Conservation (phyloP, 2,329 filamentous ascomycete genomes). For the Neofusicoccum ribis region DNA sequence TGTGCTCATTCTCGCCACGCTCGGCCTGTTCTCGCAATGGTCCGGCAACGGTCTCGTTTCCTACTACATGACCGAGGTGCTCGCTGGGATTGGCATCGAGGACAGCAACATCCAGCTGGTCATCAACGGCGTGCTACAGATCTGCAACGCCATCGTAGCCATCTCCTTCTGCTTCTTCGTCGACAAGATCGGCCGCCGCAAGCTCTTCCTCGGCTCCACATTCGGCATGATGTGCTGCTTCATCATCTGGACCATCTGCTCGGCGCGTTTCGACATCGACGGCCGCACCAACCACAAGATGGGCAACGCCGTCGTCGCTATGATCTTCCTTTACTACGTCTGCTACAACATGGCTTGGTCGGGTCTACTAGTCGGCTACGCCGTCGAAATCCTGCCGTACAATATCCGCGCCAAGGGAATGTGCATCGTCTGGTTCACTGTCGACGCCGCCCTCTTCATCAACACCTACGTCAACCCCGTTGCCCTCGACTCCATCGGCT, state of each 20-base stretch:
- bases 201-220: conserved; percentile 53
- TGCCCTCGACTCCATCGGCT: conserved; percentile 60
- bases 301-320: conserved; percentile 50
- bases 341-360: conserved; percentile 61
- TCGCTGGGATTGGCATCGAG: conserved; percentile 61
- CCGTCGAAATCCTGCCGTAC: conserved; percentile 52
- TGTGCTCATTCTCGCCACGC: conserved; percentile 60
- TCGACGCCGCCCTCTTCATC: conserved; percentile 62
- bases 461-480: conserved; percentile 64
- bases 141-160: conserved; percentile 60
- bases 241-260: conserved; percentile 39
- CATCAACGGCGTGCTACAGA: conserved; percentile 58
- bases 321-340: conserved; percentile 53
- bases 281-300: conserved; percentile 9
- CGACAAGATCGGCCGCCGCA: conserved; percentile 57
- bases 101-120: conserved; percentile 39
- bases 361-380: conserved; percentile 57
- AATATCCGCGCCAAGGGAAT: conserved; percentile 52
- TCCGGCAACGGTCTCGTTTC: conserved; percentile 67
- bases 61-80: conserved; percentile 66
- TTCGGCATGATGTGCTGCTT: conserved; percentile 37
- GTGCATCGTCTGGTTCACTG: conserved; percentile 61
- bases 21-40: conserved; percentile 69
- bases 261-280: conserved; percentile 42
- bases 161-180: conserved; percentile 57